These are phyloP conservation scores for Exophiala dermatitidis DNA, from an alignment of 2,329 filamentous ascomycete genomes.

Conservation along the genomic window DNA sequence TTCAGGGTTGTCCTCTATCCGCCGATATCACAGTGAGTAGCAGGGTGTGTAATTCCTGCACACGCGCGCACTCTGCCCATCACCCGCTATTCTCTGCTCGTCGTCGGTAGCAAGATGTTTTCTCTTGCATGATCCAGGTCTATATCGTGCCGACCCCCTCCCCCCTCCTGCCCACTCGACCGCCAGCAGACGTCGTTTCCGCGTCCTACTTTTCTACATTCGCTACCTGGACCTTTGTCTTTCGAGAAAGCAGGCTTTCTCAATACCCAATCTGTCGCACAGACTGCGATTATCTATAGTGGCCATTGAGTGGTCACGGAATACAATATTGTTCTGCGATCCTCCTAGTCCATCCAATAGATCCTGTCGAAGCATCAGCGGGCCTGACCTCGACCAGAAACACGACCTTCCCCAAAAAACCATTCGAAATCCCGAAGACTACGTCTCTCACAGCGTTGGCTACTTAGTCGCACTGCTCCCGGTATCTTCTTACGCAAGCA, in stretches of 20 bases:
- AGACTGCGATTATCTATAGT: constrained; percentile 3
- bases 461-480: neutral
- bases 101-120: neutral
- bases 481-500: neutral
- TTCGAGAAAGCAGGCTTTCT: constrained; percentile 21
- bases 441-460: neutral
- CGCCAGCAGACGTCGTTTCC: constrained; percentile 12
- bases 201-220: constrained; percentile 17
- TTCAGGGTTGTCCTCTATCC: constrained; percentile 3
- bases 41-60: constrained; percentile 14
- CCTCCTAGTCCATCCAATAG: constrained; percentile 14
- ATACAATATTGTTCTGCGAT: constrained; percentile 8
- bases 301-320: constrained; percentile 12
- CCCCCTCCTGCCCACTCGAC: constrained; percentile 5
- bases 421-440: neutral
- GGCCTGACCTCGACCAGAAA: constrained; percentile 6
- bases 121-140: constrained; percentile 7
- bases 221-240: constrained; percentile 14
- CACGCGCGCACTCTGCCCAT: constrained; percentile 13
- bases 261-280: neutral
- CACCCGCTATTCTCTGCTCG: constrained; percentile 5
- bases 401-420: neutral
- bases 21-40: constrained; percentile 23
- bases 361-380: constrained; percentile 1
- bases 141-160: constrained; percentile 15